phyloP scores from a whole-genome alignment of 1,284 basidiomycete genomes.

The Fistulinella staudtii region DNA sequence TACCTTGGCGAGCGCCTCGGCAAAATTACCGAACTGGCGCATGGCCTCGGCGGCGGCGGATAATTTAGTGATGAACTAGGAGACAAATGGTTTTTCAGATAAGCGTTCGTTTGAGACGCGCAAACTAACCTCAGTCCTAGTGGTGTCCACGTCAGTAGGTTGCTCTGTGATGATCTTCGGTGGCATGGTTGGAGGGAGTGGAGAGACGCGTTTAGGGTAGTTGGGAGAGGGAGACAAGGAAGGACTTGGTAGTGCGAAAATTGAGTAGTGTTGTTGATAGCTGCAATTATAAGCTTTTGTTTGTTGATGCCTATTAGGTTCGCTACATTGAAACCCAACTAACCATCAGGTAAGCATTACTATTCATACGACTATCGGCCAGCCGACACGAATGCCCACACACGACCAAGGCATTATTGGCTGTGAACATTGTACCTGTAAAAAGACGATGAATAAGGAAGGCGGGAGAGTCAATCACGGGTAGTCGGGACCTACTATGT shows the following conservation, averaged over 20 bases:
- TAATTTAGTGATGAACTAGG: constrained; percentile 54
- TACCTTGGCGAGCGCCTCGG: constrained; percentile 51
- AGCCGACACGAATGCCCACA: constrained; percentile 9
- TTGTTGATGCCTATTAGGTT: constrained; percentile 39
- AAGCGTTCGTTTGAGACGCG: constrained; percentile 12
- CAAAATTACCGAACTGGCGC: constrained; percentile 53
- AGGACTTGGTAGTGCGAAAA: constrained; percentile 37
- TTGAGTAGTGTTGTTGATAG: constrained; percentile 37
- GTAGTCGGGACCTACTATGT: constrained; percentile 8
- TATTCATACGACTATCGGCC: constrained; percentile 24
- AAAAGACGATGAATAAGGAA: neutral
- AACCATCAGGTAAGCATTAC: constrained; percentile 32
- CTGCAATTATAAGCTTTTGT: constrained; percentile 41
- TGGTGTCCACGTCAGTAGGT: constrained; percentile 24
- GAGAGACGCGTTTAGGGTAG: constrained; percentile 27
- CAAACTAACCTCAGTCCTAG: constrained; percentile 29
- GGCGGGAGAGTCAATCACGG: neutral
- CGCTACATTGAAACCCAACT: constrained; percentile 38
- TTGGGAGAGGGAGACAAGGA: constrained; percentile 26
- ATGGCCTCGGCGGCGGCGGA: constrained; percentile 52
- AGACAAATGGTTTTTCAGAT: constrained; percentile 21
- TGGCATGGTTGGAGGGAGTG: constrained; percentile 21
- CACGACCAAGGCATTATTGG: constrained; percentile 7
- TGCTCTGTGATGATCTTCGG: constrained; percentile 29
- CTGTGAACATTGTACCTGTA: constrained; percentile 11